phyloP scores from a whole-genome alignment of 2,329 filamentous ascomycete species.

The Emmonsiellopsis sp. region DNA sequence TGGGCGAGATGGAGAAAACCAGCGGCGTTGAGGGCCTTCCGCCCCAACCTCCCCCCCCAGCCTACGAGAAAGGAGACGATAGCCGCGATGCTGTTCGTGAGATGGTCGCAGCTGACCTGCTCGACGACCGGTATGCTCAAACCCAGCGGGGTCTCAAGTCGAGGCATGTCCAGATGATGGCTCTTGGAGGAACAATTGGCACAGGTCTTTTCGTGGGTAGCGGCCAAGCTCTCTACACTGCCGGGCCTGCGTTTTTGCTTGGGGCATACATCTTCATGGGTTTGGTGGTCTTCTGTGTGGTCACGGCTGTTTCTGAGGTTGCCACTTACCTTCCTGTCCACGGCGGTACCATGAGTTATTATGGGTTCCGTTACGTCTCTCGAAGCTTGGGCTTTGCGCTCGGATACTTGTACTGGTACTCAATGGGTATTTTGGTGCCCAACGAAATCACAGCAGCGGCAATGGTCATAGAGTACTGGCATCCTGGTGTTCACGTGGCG shows the following conservation, averaged over 20 bases:
- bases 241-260: conserved; percentile 43
- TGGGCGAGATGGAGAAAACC: background rate
- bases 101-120: conserved; percentile 30
- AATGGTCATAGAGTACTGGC: conserved; percentile 58
- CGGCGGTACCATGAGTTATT: conserved; percentile 35
- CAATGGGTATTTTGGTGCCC: conserved; percentile 36
- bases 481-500: conserved; percentile 31
- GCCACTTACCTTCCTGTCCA: conserved; percentile 36
- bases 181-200: conserved; percentile 23
- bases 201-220: conserved; percentile 48
- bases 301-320: conserved; percentile 37
- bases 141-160: conserved; percentile 34
- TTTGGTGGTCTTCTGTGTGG: conserved; percentile 35
- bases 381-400: conserved; percentile 34
- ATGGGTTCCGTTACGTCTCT: conserved; percentile 34
- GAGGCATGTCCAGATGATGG: conserved; percentile 36
- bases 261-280: conserved; percentile 44
- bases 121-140: conserved; percentile 30
- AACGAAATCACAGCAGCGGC: conserved; percentile 57
- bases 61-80: conserved; percentile 1
- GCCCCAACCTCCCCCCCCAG: background rate
- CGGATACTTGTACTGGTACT: conserved; percentile 41
- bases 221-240: conserved; percentile 44
- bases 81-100: conserved; percentile 19
- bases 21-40: background rate